Evolutionary conservation across 306 rosid genomes (phyloP).

Genomic region (Begonia masoniana): DNA sequence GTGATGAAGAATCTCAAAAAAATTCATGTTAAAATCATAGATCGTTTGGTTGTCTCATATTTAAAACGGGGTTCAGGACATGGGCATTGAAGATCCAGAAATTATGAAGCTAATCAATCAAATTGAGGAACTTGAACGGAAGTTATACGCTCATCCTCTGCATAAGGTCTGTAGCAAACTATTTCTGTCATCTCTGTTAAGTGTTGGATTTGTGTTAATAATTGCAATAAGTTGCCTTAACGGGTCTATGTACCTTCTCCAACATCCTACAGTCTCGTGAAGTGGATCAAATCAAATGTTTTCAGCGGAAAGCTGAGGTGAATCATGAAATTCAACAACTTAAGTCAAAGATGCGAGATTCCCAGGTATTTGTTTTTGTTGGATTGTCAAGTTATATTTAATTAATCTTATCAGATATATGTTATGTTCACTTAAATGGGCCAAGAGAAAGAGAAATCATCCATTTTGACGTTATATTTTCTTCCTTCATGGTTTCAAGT

Average conservation of each 20-base stretch:
- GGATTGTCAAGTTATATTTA: neutral
- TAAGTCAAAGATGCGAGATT: conserved; percentile 89
- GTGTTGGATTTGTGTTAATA: conserved; percentile 3
- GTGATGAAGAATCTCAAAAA: too few species aligned
- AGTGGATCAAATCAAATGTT: conserved; percentile 69
- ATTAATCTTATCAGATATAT: neutral
- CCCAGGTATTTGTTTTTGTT: conserved; percentile 52
- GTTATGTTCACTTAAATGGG: too few species aligned
- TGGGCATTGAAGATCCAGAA: conserved; percentile 68
- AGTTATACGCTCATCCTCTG: conserved; percentile 69
- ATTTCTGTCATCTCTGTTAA: neutral
- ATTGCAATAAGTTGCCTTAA: conserved; percentile 10
- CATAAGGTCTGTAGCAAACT: conserved; percentile 53
- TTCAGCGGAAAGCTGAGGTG: conserved; percentile 93
- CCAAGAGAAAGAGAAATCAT: too few species aligned
- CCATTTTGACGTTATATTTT: too few species aligned
- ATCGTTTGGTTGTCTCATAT: too few species aligned
- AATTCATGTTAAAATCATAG: too few species aligned
- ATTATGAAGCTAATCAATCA: conserved; percentile 65
- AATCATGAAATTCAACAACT: conserved; percentile 91
- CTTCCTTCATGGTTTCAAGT: too few species aligned
- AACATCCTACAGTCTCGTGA: conserved; percentile 47
- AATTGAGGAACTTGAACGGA: conserved; percentile 72
- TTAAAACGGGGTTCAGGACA: conserved; percentile 38
- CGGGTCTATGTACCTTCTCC: conserved; percentile 11